Conservation (phyloP, 495 filamentous ascomycete species). For the Aspergillus sparsus region DNA sequence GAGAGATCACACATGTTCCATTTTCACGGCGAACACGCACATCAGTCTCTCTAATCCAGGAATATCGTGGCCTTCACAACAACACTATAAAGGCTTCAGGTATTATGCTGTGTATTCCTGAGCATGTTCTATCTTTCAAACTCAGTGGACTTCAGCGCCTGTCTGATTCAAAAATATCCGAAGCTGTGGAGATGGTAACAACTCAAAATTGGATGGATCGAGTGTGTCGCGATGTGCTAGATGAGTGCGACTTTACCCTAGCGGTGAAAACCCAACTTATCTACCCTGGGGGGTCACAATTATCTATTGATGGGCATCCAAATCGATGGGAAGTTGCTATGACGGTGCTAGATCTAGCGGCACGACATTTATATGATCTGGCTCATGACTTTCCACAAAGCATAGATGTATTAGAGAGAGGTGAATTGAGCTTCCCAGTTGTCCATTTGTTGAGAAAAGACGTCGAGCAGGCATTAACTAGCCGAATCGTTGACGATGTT, state of each 20-base stretch:
- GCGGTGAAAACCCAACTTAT: slow-evolving; percentile 61
- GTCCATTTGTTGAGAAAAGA: slow-evolving; percentile 25
- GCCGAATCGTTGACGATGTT: slow-evolving; percentile 20
- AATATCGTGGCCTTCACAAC: slow-evolving; percentile 34
- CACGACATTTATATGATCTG: slow-evolving; percentile 26
- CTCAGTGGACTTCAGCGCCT: slow-evolving; percentile 61
- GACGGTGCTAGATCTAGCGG: slow-evolving; percentile 48
- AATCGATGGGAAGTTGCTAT: slow-evolving; percentile 61
- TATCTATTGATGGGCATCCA: slow-evolving; percentile 56
- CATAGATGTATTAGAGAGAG: slow-evolving; percentile 36
- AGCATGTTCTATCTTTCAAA: slow-evolving; percentile 69
- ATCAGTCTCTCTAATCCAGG: slow-evolving; percentile 7
- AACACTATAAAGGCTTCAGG: slow-evolving; percentile 48
- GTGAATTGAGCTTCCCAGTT: slow-evolving; percentile 23
- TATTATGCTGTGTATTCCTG: slow-evolving; percentile 62
- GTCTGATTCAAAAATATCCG: slow-evolving; percentile 17
- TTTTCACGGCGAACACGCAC: slow-evolving; percentile 53
- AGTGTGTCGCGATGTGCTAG: slow-evolving; percentile 55
- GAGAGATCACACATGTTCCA: slow-evolving; percentile 60
- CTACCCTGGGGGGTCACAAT: slow-evolving; percentile 63
- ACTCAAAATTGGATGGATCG: slow-evolving; percentile 46
- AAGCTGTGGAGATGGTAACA: slow-evolving; percentile 1
- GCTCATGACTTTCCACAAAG: slow-evolving; percentile 29
- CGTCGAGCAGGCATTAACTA: slow-evolving; percentile 18
- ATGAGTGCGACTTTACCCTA: slow-evolving; percentile 66